Evolutionary conservation across 129 eudicot species (phyloP), one percentile per base, ranked within the genome.

Genomic region (Tagetes patula): DNA sequence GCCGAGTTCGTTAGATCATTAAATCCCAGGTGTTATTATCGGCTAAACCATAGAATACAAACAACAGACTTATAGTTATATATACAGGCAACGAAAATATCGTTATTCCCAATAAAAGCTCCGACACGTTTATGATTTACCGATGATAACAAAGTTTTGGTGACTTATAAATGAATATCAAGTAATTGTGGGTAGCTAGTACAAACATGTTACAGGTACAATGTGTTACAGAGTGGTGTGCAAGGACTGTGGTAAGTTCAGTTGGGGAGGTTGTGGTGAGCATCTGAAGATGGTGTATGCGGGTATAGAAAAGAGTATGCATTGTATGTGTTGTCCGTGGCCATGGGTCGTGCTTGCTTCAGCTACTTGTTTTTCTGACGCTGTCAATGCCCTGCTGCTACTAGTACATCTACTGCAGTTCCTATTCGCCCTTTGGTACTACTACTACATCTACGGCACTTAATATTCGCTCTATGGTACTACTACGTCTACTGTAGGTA

Each of bases 191-290:
- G 1, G 27, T 12, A 46, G 61, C 10, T 12, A 47, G 10, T 11
- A 36, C 14, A 56, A 50, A 74, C 27, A 20, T 20, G 27, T 20
- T 20, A 20, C 27, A 55, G 11, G 61, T 27, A 58, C 55, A 38
- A 86, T 89, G 96, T 89, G 96, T 66, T 84, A 47, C 12, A 78
- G 81, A 56, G 87, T 89, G 58, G 86, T 80, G 10, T 89, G 96
- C 74, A 82, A 77, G 78, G 52, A 72, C 45, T 84, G 91, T 27
- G 87, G 92, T 20, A 89, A 89, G 74, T 82, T 80, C 47, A 69
- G 89, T 5, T 89, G 91, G 91, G 81, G 86, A 11, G 91, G 91
- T 40, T 89, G 96, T 46, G 96, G 89, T 10, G 48, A 82, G 33
- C 96, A 89, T 70, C 66, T 84, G 82, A 76, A 70, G 73, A 43